Evolutionary conservation across 352 stramenopile genomes (phyloP).

Genomic region (Phytophthora foliorum): DNA sequence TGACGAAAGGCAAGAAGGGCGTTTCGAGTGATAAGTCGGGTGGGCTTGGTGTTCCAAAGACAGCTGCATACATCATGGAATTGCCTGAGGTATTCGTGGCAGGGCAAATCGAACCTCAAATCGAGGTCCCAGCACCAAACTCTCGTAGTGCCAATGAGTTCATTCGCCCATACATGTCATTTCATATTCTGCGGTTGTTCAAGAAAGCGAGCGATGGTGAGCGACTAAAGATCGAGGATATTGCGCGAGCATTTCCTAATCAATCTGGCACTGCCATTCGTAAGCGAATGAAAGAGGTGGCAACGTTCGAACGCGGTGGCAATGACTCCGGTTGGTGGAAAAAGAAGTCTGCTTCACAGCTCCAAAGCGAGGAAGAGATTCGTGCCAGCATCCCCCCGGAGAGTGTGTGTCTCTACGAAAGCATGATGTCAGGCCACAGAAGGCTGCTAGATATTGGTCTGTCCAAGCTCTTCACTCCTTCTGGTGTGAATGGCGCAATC

Average conservation of each 20-base stretch:
- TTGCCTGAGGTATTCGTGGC: slow-evolving; percentile 80
- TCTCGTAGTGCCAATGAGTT: slow-evolving; percentile 87
- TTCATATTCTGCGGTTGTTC: slow-evolving; percentile 86
- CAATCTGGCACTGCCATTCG: slow-evolving; percentile 84
- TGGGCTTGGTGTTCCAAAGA: slow-evolving; percentile 57
- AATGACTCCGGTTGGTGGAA: slow-evolving; percentile 90
- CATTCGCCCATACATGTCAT: slow-evolving; percentile 89
- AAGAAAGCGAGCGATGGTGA: slow-evolving; percentile 86
- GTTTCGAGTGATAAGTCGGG: slow-evolving; percentile 33
- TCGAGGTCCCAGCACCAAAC: slow-evolving; percentile 85
- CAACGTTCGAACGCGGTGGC: slow-evolving; percentile 85
- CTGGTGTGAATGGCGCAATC: slow-evolving; percentile 77
- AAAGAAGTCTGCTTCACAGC: slow-evolving; percentile 69
- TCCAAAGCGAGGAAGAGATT: slow-evolving; percentile 84
- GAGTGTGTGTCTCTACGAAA: slow-evolving; percentile 88
- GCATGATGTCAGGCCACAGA: slow-evolving; percentile 89
- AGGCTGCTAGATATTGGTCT: slow-evolving; percentile 82
- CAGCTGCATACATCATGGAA: slow-evolving; percentile 82
- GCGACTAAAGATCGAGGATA: slow-evolving; percentile 87
- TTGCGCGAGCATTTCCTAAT: slow-evolving; percentile 83
- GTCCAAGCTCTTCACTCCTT: slow-evolving; percentile 83
- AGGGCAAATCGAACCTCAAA: slow-evolving; percentile 85
- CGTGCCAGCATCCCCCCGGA: slow-evolving; percentile 78
- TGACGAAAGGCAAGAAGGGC: slow-evolving; percentile 83
- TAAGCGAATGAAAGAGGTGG: slow-evolving; percentile 90